Conservation (phyloP, 2,329 filamentous ascomycete genomes). For the Colletotrichum australisinense region DNA sequence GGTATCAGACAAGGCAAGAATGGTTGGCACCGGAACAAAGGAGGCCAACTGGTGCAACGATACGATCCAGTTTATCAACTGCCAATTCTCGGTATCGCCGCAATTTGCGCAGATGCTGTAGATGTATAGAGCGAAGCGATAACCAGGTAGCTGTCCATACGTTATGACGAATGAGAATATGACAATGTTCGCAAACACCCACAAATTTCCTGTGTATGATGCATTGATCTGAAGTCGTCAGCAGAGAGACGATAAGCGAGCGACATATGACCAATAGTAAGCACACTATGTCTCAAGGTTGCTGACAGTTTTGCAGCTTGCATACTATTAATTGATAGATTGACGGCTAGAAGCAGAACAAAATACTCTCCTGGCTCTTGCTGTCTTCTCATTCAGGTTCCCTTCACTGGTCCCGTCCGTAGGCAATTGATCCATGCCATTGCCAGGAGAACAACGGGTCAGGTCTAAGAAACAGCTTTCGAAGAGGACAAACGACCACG, state of each 20-base stretch:
- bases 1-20: slow-evolving; percentile 37
- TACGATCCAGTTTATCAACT: slow-evolving; percentile 42
- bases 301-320: neutral
- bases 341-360: neutral
- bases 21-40: slow-evolving; percentile 42
- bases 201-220: neutral
- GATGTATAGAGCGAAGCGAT: neutral
- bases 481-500: neutral
- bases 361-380: neutral
- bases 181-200: neutral
- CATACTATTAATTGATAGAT: neutral
- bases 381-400: neutral
- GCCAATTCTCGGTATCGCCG: slow-evolving; percentile 28
- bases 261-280: neutral
- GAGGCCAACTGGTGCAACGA: slow-evolving; percentile 43
- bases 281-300: neutral
- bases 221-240: neutral
- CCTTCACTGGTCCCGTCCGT: neutral
- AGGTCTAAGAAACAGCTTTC: neutral
- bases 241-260: neutral
- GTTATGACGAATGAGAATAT: slow-evolving; percentile 27
- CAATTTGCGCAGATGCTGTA: slow-evolving; percentile 31
- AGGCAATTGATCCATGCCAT: neutral
- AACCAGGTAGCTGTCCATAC: neutral
- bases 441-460: neutral